Base-by-base conservation (phyloP, 306 rosid species). In the Astragalus membranaceus region DNA sequence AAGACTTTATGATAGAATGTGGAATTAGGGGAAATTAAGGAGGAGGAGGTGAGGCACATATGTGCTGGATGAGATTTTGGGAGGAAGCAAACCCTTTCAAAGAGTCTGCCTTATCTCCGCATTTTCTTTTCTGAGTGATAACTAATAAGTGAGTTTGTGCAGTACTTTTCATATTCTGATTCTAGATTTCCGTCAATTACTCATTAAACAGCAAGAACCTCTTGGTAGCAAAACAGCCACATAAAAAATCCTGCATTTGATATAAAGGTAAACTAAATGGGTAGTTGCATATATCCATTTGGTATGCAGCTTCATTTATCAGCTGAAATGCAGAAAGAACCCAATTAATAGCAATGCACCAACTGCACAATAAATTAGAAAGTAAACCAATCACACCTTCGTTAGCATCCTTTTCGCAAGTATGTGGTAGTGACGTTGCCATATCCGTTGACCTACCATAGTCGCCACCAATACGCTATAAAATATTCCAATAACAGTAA, bases 341-440 rank as follows among this genome's bases (percentile, higher is more conserved):
- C 29, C 57, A 54, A 43, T 58, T 64, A 62, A 47, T 26, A 15
- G 67, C 59, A 47, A 30, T 41, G 64, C 56, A 69, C 67, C 63
- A 43, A 55, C 72, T 39, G 76, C 36, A 54, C 23, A 35, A 47
- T 35, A 68, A n/a, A 59, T 13, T 43, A 60, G 64, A 73, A 12
- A 36, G 73, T 48, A 53, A 78, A 72, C 37, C 52, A 60, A 42
- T 60, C 90, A 70, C 72, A 94, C 99, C 88, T 94, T 94, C 47
- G 99, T 94, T 50, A 94, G 70, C 97, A 94, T 94, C 86, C 99
- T 87, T 82, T 94, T 94, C 4, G 99, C 99, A 65, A 94, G 96
- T 72, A 91, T 94, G 79, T 94, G 99, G 82, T 91, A 91, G 83
- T 94, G 99, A 16, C 97, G 95, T 78, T 94, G 99, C 97, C 99